phyloP scores from a whole-genome alignment of 345 rosid species.

The Bruguiera parviflora region DNA sequence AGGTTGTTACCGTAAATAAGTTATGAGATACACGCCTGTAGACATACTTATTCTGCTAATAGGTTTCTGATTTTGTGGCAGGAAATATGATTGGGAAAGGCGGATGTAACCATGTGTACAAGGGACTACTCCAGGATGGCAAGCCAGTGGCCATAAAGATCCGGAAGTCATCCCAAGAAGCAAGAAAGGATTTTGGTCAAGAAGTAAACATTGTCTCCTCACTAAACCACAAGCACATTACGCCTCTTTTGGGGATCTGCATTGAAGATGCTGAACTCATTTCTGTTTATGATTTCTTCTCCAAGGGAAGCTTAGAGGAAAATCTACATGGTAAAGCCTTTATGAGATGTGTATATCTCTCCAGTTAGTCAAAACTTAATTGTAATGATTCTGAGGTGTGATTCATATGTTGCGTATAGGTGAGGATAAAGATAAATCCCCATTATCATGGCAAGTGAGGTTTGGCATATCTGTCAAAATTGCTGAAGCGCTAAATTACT shows the following conservation, averaged over 20 bases:
- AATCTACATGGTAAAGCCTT: conserved; percentile 58
- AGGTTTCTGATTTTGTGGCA: conserved; percentile 23
- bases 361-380: conserved; percentile 1
- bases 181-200: conserved; percentile 58
- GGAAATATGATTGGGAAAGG: conserved; percentile 80
- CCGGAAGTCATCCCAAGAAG: conserved; percentile 55
- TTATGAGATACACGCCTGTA: background rate
- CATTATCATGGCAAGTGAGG: conserved; percentile 62
- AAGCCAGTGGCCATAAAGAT: conserved; percentile 68
- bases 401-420: conserved; percentile 26
- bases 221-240: conserved; percentile 54
- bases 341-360: background rate
- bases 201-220: conserved; percentile 78
- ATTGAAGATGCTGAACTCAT: conserved; percentile 46
- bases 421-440: conserved; percentile 28
- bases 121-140: conserved; percentile 70
- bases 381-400: conserved; percentile 14
- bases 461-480: conserved; percentile 56
- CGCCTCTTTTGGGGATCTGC: conserved; percentile 65
- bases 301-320: conserved; percentile 77
- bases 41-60: conserved; percentile 5
- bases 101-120: conserved; percentile 73
- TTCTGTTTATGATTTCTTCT: conserved; percentile 65
- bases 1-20: conserved; percentile 37
- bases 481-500: conserved; percentile 69